A percentile compares a stretch with the other conserved stretches of the same genome.
These are phyloP conservation scores for Xylariaceae sp. DNA, from an alignment of 2,329 filamentous ascomycete genomes.

Conservation along the genomic window DNA sequence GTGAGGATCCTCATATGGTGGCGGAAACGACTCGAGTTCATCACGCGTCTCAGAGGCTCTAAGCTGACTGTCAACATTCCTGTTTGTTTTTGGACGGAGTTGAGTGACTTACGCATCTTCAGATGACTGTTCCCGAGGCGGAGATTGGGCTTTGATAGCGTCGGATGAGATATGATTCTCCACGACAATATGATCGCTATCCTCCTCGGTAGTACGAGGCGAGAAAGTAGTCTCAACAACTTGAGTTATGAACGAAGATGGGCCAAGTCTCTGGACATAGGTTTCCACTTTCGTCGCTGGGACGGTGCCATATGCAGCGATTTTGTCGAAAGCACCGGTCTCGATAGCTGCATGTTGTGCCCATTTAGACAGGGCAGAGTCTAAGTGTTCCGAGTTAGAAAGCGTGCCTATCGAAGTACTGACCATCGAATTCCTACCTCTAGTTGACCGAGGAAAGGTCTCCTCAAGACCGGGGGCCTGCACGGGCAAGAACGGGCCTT, in stretches of 20 bases:
- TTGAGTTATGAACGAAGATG: conserved; percentile 40
- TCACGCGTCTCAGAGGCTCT: conserved; percentile 21
- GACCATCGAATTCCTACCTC: conserved; percentile 28
- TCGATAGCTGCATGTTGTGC: conserved; percentile 35
- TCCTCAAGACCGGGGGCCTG: conserved; percentile 21
- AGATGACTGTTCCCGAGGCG: conserved; percentile 30
- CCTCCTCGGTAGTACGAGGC: conserved; percentile 31
- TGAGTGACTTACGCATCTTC: conserved; percentile 27
- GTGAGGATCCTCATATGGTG: conserved; percentile 22
- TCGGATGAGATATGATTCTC: conserved; percentile 37
- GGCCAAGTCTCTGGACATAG: conserved; percentile 38
- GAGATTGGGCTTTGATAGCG: conserved; percentile 25
- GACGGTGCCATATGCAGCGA: conserved; percentile 29
- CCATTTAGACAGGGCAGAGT: conserved; percentile 43
- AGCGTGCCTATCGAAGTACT: background rate
- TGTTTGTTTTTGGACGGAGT: background rate
- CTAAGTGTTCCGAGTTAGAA: conserved; percentile 25
- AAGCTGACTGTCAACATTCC: conserved; percentile 2
- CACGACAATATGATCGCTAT: conserved; percentile 33
- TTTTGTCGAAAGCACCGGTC: conserved; percentile 33
- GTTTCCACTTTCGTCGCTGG: conserved; percentile 30
- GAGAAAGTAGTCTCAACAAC: conserved; percentile 37
- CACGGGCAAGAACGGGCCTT: conserved; percentile 17
- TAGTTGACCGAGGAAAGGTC: conserved; percentile 31
- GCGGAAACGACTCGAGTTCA: conserved; percentile 20